phyloP scores from a whole-genome alignment of 2,329 filamentous ascomycete species.

The Clonostachys byssicola region DNA sequence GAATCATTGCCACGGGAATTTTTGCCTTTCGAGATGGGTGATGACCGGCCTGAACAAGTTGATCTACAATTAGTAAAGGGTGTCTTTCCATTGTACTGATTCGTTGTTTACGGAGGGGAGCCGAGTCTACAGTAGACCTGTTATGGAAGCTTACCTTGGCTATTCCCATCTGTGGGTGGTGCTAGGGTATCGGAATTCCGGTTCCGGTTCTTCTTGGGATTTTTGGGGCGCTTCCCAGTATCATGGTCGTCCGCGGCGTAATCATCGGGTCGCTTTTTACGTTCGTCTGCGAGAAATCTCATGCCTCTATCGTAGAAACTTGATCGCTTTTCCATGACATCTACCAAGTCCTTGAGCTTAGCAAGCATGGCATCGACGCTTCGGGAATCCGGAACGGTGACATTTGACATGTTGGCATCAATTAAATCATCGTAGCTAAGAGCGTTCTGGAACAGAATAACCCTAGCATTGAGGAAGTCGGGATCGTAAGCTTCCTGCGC shows the following conservation, averaged over 20 bases:
- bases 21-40: conserved; percentile 49
- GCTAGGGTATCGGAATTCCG: conserved; percentile 61
- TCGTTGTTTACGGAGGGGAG: no score
- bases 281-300: conserved; percentile 61
- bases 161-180: conserved; percentile 42
- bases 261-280: conserved; percentile 59
- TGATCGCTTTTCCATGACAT: conserved; percentile 63
- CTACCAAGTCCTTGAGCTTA: conserved; percentile 59
- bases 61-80: no score
- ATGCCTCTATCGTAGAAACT: conserved; percentile 69
- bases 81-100: no score
- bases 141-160: conserved; percentile 17
- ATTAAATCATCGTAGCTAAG: conserved; percentile 67
- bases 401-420: conserved; percentile 53
- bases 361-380: conserved; percentile 60
- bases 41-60: conserved; percentile 42
- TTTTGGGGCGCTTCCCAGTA: conserved; percentile 56
- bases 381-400: conserved; percentile 58
- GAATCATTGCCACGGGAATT: conserved; percentile 48
- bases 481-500: conserved; percentile 52
- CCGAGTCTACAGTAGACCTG: no score
- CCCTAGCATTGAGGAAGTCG: conserved; percentile 63
- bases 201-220: conserved; percentile 59
- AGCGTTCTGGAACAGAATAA: conserved; percentile 49
- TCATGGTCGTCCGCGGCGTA: conserved; percentile 39